Evolutionary conservation across 2,329 filamentous ascomycete species (phyloP).

Genomic region (Cryphonectria japonica): DNA sequence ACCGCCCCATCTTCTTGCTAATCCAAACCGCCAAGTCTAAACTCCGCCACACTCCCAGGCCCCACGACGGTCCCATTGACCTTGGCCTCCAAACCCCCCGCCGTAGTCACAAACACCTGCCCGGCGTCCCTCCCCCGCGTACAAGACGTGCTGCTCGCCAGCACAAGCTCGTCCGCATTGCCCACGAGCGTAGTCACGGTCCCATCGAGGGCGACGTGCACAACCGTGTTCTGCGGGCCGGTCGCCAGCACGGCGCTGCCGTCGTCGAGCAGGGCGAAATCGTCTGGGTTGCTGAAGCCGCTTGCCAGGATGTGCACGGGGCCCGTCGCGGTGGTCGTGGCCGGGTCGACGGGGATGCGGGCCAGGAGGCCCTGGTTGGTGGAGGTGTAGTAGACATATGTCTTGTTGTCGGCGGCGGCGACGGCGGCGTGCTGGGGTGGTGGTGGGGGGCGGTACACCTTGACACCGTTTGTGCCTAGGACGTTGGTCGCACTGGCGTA

Average conservation of each 20-base stretch:
- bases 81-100: neutral
- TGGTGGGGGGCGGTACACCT: neutral
- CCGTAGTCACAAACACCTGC: neutral
- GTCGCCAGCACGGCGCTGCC: neutral
- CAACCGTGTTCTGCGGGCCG: neutral
- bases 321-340: neutral
- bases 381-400: slow-evolving; percentile 20
- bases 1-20: neutral
- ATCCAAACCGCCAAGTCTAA: neutral
- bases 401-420: neutral
- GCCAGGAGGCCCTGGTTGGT: slow-evolving; percentile 11
- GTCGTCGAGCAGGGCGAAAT: slow-evolving; percentile 13
- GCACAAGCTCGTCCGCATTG: neutral
- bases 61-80: neutral
- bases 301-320: slow-evolving; percentile 5
- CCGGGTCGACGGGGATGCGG: slow-evolving; percentile 13
- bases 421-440: neutral
- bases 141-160: neutral
- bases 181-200: neutral
- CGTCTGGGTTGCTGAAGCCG: slow-evolving; percentile 5
- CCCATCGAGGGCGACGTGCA: slow-evolving; percentile 6
- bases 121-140: neutral
- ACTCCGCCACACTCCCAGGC: neutral
- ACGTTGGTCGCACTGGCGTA: neutral
- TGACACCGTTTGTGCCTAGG: slow-evolving; percentile 15